Percentiles rank a stretch among this genome's conserved stretches.
Conservation (phyloP, 2,329 filamentous ascomycete species). For the Calonectria fujianensis region DNA sequence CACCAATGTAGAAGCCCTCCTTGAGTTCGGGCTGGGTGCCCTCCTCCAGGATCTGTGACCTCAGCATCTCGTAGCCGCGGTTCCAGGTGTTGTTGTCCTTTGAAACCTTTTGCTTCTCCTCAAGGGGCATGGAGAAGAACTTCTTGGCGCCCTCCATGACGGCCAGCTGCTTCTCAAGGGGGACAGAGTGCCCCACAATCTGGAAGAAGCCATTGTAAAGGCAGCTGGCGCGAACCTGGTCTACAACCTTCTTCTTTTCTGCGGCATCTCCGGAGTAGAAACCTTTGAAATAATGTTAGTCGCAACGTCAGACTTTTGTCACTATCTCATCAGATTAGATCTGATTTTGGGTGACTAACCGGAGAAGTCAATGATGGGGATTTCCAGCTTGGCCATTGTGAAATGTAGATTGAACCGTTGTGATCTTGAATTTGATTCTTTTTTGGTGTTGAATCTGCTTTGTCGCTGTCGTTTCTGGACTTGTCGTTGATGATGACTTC, state of each 20-base stretch:
- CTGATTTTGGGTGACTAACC: conserved; percentile 39
- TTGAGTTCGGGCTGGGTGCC: conserved; percentile 68
- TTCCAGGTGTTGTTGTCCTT: conserved; percentile 63
- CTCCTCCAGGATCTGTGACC: conserved; percentile 66
- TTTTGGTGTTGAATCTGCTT: not conserved
- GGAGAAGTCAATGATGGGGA: conserved; percentile 57
- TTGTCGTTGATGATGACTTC: conserved; percentile 31
- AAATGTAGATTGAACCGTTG: not conserved
- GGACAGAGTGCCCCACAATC: conserved; percentile 68
- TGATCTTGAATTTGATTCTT: not conserved
- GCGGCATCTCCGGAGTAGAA: conserved; percentile 49
- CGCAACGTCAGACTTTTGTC: not conserved
- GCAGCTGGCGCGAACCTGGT: conserved; percentile 64
- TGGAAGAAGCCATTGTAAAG: conserved; percentile 72
- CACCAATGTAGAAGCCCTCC: conserved; percentile 61
- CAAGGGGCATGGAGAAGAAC: conserved; percentile 69
- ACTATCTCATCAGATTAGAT: not conserved
- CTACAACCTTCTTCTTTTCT: conserved; percentile 52
- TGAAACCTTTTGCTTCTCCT: conserved; percentile 66
- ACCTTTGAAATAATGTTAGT: conserved; percentile 33
- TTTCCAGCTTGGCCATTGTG: conserved; percentile 46
- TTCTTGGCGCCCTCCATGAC: conserved; percentile 64
- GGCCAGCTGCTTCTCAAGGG: conserved; percentile 61
- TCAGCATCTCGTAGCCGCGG: conserved; percentile 70
- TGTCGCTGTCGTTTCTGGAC: not conserved